These are phyloP conservation scores for Heritiera fomes DNA, from an alignment of 345 rosid genomes.

Conservation along the genomic window DNA sequence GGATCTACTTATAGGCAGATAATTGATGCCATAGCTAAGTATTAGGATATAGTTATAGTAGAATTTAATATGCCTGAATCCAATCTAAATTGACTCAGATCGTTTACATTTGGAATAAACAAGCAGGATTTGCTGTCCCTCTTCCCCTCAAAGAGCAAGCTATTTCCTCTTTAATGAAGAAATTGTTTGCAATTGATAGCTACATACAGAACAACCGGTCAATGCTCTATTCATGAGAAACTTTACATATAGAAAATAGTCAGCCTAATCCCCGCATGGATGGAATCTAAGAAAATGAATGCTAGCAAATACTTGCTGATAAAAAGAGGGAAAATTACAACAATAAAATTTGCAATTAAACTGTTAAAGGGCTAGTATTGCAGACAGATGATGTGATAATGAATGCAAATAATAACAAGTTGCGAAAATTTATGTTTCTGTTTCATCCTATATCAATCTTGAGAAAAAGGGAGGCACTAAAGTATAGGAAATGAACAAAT, in stretches of 20 bases:
- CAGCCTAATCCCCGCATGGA: slow-evolving; percentile 18
- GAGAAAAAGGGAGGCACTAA: background rate
- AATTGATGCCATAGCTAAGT: background rate
- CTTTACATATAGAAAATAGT: background rate
- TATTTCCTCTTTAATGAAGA: background rate
- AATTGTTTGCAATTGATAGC: background rate
- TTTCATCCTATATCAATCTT: background rate
- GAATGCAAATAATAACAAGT: background rate
- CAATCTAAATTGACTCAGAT: background rate
- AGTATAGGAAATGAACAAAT: background rate
- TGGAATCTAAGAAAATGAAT: background rate
- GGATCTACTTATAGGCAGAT: background rate
- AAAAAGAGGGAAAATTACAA: background rate
- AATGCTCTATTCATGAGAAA: background rate
- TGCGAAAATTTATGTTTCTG: background rate
- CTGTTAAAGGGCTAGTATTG: background rate
- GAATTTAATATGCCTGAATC: slow-evolving; percentile 2
- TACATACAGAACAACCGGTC: background rate
- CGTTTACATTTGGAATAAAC: background rate
- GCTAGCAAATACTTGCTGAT: background rate
- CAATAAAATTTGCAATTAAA: background rate
- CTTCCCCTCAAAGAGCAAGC: background rate
- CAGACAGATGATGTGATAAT: background rate
- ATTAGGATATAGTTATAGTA: background rate
- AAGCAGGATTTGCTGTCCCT: background rate